These are phyloP conservation scores for Candida mesenterica DNA, from an alignment of 1,139 yeast genomes.

Conservation along the genomic window DNA sequence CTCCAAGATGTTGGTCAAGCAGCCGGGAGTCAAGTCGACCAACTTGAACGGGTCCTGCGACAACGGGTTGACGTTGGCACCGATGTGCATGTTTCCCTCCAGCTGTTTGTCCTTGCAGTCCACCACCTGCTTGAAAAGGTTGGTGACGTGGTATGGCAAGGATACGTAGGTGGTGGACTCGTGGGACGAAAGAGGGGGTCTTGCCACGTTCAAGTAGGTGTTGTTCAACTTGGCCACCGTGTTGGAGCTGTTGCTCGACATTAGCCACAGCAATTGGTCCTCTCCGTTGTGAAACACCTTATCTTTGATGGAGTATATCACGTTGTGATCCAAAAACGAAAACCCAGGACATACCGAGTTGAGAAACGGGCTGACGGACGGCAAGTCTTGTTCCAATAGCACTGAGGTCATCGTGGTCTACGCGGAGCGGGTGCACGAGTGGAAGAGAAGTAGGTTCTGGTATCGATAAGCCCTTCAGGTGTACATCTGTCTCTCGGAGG, in stretches of 20 bases:
- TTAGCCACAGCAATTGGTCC: constrained; percentile 32
- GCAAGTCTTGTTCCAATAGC: constrained; percentile 16
- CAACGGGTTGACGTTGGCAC: constrained; percentile 55
- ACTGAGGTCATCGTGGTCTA: background rate
- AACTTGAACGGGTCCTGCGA: constrained; percentile 51
- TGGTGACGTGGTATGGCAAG: constrained; percentile 40
- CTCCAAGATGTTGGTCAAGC: constrained; percentile 30
- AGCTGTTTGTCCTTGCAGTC: constrained; percentile 29
- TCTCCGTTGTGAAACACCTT: constrained; percentile 11
- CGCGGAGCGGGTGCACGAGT: too few relatives aligned
- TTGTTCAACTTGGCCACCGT: constrained; percentile 25
- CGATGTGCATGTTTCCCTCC: constrained; percentile 53
- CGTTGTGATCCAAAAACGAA: constrained; percentile 32
- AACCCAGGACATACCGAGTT: constrained; percentile 43
- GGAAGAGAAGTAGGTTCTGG: too few relatives aligned
- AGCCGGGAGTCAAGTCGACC: constrained; percentile 57
- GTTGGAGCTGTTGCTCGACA: constrained; percentile 21
- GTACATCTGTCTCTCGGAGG: too few relatives aligned
- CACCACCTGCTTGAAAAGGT: constrained; percentile 29
- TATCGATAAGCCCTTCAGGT: too few relatives aligned
- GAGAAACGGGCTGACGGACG: constrained; percentile 31
- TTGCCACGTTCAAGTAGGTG: constrained; percentile 36
- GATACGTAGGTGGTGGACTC: constrained; percentile 47
- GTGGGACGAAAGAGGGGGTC: constrained; percentile 35
- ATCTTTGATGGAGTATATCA: constrained; percentile 27